Evolutionary conservation across 371 early-diverging fungal species (phyloP).

Genomic region (Syncephalastrum racemosum): DNA sequence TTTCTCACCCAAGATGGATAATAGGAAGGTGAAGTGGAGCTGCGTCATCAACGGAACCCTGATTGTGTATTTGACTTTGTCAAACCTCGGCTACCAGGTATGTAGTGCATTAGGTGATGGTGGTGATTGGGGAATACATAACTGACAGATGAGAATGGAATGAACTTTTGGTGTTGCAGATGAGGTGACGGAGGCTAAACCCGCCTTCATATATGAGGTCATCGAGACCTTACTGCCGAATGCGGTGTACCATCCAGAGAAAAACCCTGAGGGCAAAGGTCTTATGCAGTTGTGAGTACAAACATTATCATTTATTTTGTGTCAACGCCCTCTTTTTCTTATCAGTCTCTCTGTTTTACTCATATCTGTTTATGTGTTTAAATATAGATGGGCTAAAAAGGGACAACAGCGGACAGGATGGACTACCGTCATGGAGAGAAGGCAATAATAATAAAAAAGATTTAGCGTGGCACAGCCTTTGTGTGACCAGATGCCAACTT

Average conservation of each 20-base stretch:
- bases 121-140: no score
- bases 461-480: background rate
- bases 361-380: background rate
- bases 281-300: slow-evolving; percentile 73
- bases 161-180: slow-evolving; percentile 17
- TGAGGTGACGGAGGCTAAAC: slow-evolving; percentile 76
- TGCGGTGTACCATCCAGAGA: slow-evolving; percentile 64
- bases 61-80: slow-evolving; percentile 93
- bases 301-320: background rate
- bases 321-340: background rate
- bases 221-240: slow-evolving; percentile 89
- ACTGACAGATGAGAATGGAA: background rate
- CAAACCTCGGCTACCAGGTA: slow-evolving; percentile 62
- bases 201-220: slow-evolving; percentile 77
- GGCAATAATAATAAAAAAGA: slow-evolving; percentile 1
- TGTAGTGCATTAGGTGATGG: background rate
- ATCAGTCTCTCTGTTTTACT: background rate
- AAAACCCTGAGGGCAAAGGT: slow-evolving; percentile 62
- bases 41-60: slow-evolving; percentile 90
- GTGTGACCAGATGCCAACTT: no score
- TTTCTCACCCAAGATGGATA: background rate
- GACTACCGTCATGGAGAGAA: slow-evolving; percentile 29
- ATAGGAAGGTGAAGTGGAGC: slow-evolving; percentile 80
- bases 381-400: slow-evolving; percentile 50
- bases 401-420: slow-evolving; percentile 50